These are phyloP conservation scores for Aspergillus awamori DNA, from an alignment of 2,329 filamentous ascomycete genomes.

Conservation along the genomic window DNA sequence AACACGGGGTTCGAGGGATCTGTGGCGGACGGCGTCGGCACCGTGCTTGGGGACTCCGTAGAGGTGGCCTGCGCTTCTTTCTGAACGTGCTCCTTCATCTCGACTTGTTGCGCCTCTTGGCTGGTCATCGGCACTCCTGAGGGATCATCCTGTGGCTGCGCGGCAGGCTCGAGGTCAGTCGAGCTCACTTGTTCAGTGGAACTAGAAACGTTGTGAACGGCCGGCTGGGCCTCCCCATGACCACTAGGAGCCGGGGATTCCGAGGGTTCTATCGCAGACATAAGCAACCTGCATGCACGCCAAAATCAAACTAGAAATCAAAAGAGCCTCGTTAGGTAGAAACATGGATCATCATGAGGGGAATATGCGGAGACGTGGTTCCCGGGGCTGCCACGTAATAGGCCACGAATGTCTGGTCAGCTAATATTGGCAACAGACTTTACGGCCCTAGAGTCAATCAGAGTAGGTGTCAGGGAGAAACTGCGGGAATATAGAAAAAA, in stretches of 20 bases:
- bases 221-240: constrained; percentile 28
- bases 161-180: constrained; percentile 22
- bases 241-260: constrained; percentile 27
- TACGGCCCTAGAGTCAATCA: not conserved
- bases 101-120: constrained; percentile 13
- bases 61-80: constrained; percentile 4
- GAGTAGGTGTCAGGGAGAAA: not conserved
- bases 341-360: constrained; percentile 31
- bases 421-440: not conserved
- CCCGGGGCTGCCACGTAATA: constrained; percentile 10
- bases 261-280: constrained; percentile 37
- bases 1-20: constrained; percentile 17
- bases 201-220: constrained; percentile 23
- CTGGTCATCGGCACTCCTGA: constrained; percentile 13
- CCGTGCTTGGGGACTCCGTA: constrained; percentile 9
- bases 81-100: constrained; percentile 20
- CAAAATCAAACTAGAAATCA: constrained; percentile 15
- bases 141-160: constrained; percentile 24
- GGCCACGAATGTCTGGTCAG: not conserved
- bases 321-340: constrained; percentile 19
- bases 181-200: constrained; percentile 25
- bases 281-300: constrained; percentile 49
- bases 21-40: constrained; percentile 11
- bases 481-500: not conserved
- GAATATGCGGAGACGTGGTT: constrained; percentile 11